Percentiles rank a stretch among this genome's conserved stretches.
Conservation (phyloP, 2,329 filamentous ascomycete genomes). For the Macrophomina tecta region DNA sequence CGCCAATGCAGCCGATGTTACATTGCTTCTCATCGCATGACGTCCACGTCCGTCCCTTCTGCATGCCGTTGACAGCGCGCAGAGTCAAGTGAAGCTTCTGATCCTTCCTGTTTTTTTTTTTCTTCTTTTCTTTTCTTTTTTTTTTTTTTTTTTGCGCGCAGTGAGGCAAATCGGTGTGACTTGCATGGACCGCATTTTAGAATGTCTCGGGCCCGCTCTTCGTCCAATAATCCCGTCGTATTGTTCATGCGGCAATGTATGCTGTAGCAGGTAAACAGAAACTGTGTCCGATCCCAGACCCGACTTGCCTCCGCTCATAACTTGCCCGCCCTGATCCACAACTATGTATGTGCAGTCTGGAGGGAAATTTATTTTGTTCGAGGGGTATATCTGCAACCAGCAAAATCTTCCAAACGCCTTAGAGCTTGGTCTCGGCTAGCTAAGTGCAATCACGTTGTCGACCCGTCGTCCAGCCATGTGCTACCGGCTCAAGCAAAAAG, state of each 20-base stretch:
- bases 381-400: conserved; percentile 12
- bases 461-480: conserved; percentile 9
- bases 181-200: conserved; percentile 5
- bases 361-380: neutral
- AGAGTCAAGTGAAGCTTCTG: neutral
- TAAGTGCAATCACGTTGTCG: neutral
- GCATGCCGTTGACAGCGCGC: too few relatives aligned
- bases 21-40: conserved; percentile 12
- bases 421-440: neutral
- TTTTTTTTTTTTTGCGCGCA: neutral
- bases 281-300: neutral
- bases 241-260: conserved; percentile 1
- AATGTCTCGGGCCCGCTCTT: neutral
- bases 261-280: conserved; percentile 21
- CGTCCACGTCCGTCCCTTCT: neutral
- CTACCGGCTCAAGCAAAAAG: neutral
- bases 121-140: conserved; percentile 3
- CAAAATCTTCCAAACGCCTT: conserved; percentile 12
- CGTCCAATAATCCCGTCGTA: conserved; percentile 16
- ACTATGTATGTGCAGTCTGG: neutral
- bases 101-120: neutral
- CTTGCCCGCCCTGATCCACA: neutral
- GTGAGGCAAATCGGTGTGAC: conserved; percentile 2
- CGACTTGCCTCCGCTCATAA: neutral
- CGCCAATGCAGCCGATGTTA: conserved; percentile 1